Conservation (phyloP, 73 alveolate genomes). For the Halteria grandinella region DNA sequence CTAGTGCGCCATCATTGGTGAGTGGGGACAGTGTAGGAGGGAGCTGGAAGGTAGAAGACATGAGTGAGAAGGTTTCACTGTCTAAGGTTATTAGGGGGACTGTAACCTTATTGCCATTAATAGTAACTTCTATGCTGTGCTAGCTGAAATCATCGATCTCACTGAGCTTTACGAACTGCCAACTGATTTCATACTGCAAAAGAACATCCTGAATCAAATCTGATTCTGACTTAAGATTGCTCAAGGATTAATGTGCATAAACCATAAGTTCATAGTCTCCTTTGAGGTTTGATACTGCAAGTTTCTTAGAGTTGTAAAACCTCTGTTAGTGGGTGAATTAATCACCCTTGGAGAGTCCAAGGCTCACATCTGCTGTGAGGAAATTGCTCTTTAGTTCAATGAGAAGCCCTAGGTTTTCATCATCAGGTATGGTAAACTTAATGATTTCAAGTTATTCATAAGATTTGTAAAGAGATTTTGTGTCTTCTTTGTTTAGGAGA, state of each 20-base stretch:
- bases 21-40: too few relatives aligned
- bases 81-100: too few relatives aligned
- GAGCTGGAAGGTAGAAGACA: too few relatives aligned
- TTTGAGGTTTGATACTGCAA: neutral
- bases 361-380: conserved; percentile 12
- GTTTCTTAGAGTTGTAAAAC: neutral
- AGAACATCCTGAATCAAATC: neutral
- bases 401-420: conserved; percentile 2
- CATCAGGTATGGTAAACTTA: conserved; percentile 9
- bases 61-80: too few relatives aligned
- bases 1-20: too few relatives aligned
- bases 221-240: neutral
- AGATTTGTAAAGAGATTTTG: too few relatives aligned
- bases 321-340: neutral
- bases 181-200: neutral
- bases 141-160: conserved; percentile 1
- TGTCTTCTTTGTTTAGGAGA: too few relatives aligned
- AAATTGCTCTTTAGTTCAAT: neutral
- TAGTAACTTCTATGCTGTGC: too few relatives aligned
- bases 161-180: neutral
- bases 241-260: conserved; percentile 24
- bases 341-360: conserved; percentile 12
- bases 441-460: neutral
- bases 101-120: neutral
- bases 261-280: conserved; percentile 39